These are phyloP conservation scores for Fagus crenata DNA, from an alignment of 306 rosid species.

Conservation along the genomic window DNA sequence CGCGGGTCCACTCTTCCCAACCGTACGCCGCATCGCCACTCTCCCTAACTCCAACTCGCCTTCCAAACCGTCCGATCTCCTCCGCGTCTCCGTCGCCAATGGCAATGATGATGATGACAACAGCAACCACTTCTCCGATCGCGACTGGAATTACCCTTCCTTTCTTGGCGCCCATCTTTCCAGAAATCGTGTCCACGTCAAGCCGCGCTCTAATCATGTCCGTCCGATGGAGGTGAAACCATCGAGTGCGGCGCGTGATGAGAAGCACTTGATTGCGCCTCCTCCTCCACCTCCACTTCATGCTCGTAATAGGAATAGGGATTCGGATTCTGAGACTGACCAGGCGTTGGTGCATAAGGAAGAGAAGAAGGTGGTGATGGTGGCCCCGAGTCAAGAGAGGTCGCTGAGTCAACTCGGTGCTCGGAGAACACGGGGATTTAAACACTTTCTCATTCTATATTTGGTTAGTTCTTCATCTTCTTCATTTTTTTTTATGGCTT, in stretches of 20 bases:
- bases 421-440: slow-evolving; percentile 23
- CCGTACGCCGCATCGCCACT: slow-evolving; percentile 38
- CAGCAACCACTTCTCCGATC: slow-evolving; percentile 42
- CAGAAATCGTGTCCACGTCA: slow-evolving; percentile 27
- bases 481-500: not conserved
- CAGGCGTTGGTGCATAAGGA: not conserved
- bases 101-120: slow-evolving; percentile 4
- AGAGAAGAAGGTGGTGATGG: too few relatives aligned
- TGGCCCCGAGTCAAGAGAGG: not conserved
- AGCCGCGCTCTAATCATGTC: not conserved
- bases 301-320: too few relatives aligned
- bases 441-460: slow-evolving; percentile 34
- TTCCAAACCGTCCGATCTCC: slow-evolving; percentile 43
- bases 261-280: slow-evolving; percentile 11
- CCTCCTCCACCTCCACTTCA: not conserved
- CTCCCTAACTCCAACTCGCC: slow-evolving; percentile 4
- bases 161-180: slow-evolving; percentile 60
- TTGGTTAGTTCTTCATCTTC: slow-evolving; percentile 43
- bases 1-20: slow-evolving; percentile 49
- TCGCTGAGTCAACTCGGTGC: slow-evolving; percentile 6
- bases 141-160: slow-evolving; percentile 75
- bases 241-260: not conserved
- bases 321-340: not conserved
- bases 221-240: not conserved
- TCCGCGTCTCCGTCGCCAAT: slow-evolving; percentile 40